phyloP scores from a whole-genome alignment of 2,329 filamentous ascomycete species.

The Alternaria longipes region DNA sequence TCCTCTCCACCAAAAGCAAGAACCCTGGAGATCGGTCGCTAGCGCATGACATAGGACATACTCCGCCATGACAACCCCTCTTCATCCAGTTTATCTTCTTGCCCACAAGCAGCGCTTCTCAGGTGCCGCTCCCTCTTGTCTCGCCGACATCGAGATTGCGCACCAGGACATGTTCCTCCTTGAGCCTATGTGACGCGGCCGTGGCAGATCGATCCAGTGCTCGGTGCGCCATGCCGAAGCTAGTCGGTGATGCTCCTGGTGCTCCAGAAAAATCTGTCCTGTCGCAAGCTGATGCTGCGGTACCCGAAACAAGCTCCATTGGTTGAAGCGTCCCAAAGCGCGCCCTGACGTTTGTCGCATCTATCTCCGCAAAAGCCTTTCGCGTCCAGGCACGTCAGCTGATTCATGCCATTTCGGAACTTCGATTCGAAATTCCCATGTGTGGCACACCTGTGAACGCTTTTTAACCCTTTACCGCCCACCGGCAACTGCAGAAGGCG shows the following conservation, averaged over 20 bases:
- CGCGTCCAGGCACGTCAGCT: constrained; percentile 3
- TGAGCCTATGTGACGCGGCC: not conserved
- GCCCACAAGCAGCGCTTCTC: constrained; percentile 4
- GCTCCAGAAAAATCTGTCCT: constrained; percentile 12
- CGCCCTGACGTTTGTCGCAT: constrained; percentile 3
- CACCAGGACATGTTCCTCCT: not conserved
- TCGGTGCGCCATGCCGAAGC: constrained; percentile 15
- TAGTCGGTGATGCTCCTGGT: constrained; percentile 4
- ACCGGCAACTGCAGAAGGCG: constrained; percentile 5
- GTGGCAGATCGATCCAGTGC: not conserved
- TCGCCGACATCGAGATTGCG: constrained; percentile 3
- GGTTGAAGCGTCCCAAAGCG: not conserved
- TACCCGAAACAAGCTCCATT: constrained; percentile 3
- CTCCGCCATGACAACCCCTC: constrained; percentile 5
- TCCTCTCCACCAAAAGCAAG: constrained; percentile 9
- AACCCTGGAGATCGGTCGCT: constrained; percentile 7
- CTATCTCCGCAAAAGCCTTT: constrained; percentile 9
- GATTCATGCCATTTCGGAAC: constrained; percentile 9
- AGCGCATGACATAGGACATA: constrained; percentile 1
- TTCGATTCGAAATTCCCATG: constrained; percentile 19
- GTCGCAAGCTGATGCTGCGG: constrained; percentile 4
- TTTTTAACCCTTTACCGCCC: constrained; percentile 3
- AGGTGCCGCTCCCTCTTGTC: not conserved
- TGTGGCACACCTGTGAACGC: not conserved
- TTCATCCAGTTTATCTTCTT: constrained; percentile 3